These are phyloP conservation scores for Cetradonia linearis DNA, from an alignment of 495 filamentous ascomycete species.

Conservation along the genomic window DNA sequence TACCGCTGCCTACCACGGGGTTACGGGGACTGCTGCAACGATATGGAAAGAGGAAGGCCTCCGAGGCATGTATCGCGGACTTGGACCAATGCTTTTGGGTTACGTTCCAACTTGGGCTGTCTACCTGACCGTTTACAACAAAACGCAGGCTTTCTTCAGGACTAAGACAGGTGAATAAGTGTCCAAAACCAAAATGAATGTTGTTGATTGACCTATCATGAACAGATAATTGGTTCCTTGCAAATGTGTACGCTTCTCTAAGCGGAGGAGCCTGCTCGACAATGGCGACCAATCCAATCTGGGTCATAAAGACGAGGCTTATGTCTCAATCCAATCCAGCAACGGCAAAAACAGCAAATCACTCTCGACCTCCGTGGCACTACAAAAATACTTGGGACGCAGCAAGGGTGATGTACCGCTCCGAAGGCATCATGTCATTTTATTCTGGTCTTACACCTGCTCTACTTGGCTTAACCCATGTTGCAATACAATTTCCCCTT, in stretches of 20 bases:
- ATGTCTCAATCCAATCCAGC: constrained; percentile 72
- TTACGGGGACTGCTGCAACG: constrained; percentile 71
- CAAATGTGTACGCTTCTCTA: constrained; percentile 66
- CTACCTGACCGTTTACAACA: constrained; percentile 92
- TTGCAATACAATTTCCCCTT: constrained; percentile 93
- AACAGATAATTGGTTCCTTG: constrained; percentile 49
- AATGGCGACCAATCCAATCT: constrained; percentile 95
- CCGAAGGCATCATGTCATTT: constrained; percentile 79
- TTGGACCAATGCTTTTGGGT: constrained; percentile 87
- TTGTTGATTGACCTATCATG: constrained; percentile 6
- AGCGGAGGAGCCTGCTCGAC: constrained; percentile 87
- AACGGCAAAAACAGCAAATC: constrained; percentile 35
- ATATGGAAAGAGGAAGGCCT: constrained; percentile 86
- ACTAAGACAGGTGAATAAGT: constrained; percentile 51
- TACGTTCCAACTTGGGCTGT: constrained; percentile 98
- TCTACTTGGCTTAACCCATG: constrained; percentile 83
- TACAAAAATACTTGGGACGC: constrained; percentile 82
- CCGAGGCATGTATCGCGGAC: constrained; percentile 81
- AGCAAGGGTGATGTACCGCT: constrained; percentile 85
- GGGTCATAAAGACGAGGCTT: constrained; percentile 97
- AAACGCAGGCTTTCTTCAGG: constrained; percentile 62
- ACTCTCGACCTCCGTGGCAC: constrained; percentile 68
- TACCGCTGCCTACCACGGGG: constrained; percentile 61
- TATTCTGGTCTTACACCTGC: constrained; percentile 94
- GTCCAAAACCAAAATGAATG: neutral